Conservation (phyloP, 2,329 filamentous ascomycete species). For the Xylariaceae sp. region DNA sequence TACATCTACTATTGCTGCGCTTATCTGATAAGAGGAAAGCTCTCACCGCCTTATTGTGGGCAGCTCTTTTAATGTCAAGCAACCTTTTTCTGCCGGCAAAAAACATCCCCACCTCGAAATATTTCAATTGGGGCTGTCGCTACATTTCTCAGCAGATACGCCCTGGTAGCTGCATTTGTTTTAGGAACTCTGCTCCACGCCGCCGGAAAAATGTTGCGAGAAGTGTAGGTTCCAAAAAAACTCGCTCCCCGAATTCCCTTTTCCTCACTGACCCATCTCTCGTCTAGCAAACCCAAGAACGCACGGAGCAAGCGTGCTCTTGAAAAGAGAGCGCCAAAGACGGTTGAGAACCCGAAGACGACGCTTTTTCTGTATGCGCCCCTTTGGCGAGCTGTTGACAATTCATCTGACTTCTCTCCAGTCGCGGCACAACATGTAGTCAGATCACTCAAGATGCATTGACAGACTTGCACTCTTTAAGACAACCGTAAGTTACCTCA, state of each 20-base stretch:
- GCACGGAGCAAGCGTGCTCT: constrained; percentile 93
- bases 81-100: constrained; percentile 26
- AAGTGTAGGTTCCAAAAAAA: constrained; percentile 22
- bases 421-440: constrained; percentile 76
- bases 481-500: constrained; percentile 58
- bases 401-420: constrained; percentile 12
- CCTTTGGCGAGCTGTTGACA: neutral
- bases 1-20: no score
- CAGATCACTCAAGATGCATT: constrained; percentile 79
- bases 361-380: constrained; percentile 70
- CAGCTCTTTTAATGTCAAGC: neutral
- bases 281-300: constrained; percentile 56
- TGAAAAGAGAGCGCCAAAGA: constrained; percentile 87
- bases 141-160: constrained; percentile 1
- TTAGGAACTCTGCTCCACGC: neutral
- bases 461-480: constrained; percentile 78
- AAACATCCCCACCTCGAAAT: constrained; percentile 20
- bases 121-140: constrained; percentile 20
- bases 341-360: constrained; percentile 83
- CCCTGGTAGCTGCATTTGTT: constrained; percentile 4
- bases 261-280: constrained; percentile 9
- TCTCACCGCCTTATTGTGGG: no score
- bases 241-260: neutral
- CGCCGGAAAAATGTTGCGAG: constrained; percentile 23
- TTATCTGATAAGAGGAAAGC: no score